Evolutionary conservation across 129 eudicot genomes (phyloP).

Genomic region (Flaveria brownii): DNA sequence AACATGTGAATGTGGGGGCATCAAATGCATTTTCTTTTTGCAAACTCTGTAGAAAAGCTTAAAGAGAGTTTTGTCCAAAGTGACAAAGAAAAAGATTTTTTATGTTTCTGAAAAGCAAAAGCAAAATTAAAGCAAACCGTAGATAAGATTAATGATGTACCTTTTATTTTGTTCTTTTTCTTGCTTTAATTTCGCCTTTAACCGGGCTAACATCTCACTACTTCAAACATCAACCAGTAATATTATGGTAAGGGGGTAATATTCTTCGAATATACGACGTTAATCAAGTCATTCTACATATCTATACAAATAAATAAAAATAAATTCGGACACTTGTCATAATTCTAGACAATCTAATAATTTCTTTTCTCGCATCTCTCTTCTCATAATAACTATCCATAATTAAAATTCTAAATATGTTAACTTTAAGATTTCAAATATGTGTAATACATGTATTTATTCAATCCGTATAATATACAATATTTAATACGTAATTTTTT

Average conservation of each 20-base stretch:
- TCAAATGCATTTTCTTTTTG: slow-evolving; percentile 33
- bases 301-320: too few species aligned
- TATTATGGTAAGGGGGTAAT: neutral
- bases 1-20: slow-evolving; percentile 38
- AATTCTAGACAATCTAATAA: too few species aligned
- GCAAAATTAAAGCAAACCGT: slow-evolving; percentile 33
- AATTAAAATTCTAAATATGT: too few species aligned
- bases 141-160: slow-evolving; percentile 29
- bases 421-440: too few species aligned
- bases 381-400: too few species aligned
- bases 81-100: slow-evolving; percentile 43
- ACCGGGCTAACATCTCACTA: slow-evolving; percentile 9
- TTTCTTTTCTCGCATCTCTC: too few species aligned
- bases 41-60: slow-evolving; percentile 35
- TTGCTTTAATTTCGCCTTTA: slow-evolving; percentile 35
- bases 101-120: slow-evolving; percentile 44
- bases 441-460: too few species aligned
- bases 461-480: too few species aligned
- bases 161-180: slow-evolving; percentile 16
- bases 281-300: too few species aligned
- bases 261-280: neutral
- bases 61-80: slow-evolving; percentile 52
- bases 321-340: too few species aligned
- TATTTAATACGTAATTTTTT: too few species aligned
- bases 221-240: slow-evolving; percentile 17